Evolutionary conservation across 495 filamentous ascomycete species (phyloP), one percentile per base, ranked within the genome.

Genomic region (Penicillium steckii): DNA sequence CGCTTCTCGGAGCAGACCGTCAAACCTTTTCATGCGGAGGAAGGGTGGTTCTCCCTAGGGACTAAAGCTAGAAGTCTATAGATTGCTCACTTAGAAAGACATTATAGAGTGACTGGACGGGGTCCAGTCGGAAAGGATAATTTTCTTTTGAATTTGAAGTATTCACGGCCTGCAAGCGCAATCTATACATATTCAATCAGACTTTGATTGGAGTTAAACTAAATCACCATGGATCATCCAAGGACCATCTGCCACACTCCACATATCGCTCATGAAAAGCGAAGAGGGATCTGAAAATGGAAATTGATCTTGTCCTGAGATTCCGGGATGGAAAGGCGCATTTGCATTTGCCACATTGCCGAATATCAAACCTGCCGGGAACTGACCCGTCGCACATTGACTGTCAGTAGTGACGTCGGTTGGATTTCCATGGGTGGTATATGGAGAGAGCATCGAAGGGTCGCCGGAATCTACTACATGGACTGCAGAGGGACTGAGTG

Each of bases 171-270:
- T 13, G 29, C 29, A 32, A 12, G 10, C 9, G 9, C n/a, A 2
- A 32, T 8, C n/a, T 32, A 3, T 2, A 12, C 10, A 32, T 37
- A 15, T 37, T 8, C 13, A 15, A 7, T 3, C 18, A 0, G n/a
- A 15, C 15, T 13, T 4, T 37, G n/a, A 13, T 2, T 4, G 18
- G 33, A 12, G 15, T 15, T 37, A 57, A 23, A 57, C 26, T 12
- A 62, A 56, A 52, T 62, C 62, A 12, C 66, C 70, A 38, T 72
- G 62, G 29, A 74, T 67, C 47, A 74, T 62, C 71, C 71, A 74
- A 4, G 69, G 71, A 9, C 68, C 69, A 57, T 74, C 71, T 27
- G 69, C 70, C 15, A 73, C 62, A 56, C 64, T 74, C 69, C 71
- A 72, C n/a, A 67, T 33, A 52, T 74, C 69, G 29, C 58, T 61